Evolutionary conservation across 176 grass and related monocot species (phyloP), one percentile per base, ranked within the genome.

Genomic region (Avena eriantha): DNA sequence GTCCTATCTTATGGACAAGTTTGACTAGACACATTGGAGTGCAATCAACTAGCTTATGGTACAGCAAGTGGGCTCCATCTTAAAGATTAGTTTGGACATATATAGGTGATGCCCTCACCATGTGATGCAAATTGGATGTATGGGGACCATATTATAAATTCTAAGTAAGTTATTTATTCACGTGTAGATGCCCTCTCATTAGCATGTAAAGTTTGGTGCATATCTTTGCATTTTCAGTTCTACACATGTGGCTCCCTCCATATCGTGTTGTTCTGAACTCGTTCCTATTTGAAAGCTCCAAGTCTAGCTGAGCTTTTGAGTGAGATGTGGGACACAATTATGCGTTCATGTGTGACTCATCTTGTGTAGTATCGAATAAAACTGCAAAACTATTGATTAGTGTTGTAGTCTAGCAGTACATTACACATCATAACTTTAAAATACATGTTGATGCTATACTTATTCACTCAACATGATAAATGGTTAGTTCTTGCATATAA

Each of bases 71-170:
- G 29, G 29, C 76, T 5, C 16, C 31, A 59, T 86, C n/a, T 39
- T 11, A 80, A 47, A 85, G 3, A 80, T 78, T 29, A 29, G 53
- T 18, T 87, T 85, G 46, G 78, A 83, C 31, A 5, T 82, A 83
- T 56, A 39, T 80, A 98, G 96, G 91, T 98, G 49, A 93, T 92
- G 29, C 29, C 29, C 29, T 29, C 29, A 29, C 29, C 29, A 29
- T 73, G 96, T 94, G 29, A 95, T 91, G 77, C 96, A 98, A 87
- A 98, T 98, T 58, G 93, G 96, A 65, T 95, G 89, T 53, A 92
- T 98, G 93, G 93, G 96, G 48, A 95, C 91, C 48, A 92, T 98
- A 91, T 60, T 98, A 80, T 29, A 29, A 69, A 82, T 89, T 93
- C 96, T 55, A 95, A 86, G 96, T 98, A 65, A 69, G 86, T 17